Percentiles rank a stretch among this genome's conserved stretches.
Evolutionary conservation across 2,329 filamentous ascomycete species (phyloP).

Genomic region (Xylariaceae sp.): DNA sequence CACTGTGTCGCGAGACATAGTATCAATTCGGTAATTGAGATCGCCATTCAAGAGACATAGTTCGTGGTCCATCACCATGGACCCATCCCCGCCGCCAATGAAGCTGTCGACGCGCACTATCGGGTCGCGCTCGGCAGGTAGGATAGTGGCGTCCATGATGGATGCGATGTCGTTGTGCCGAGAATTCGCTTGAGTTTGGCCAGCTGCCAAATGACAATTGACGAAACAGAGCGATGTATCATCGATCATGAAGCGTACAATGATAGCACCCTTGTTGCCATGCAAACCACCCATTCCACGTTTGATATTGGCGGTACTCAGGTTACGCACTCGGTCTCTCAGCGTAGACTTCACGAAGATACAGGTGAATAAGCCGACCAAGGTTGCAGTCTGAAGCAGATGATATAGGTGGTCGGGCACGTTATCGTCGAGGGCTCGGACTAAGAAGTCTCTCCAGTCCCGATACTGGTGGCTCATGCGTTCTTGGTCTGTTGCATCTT

Average conservation of each 20-base stretch:
- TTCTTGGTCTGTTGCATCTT: conserved; percentile 69
- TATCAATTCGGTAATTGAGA: conserved; percentile 96
- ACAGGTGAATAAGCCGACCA: conserved; percentile 94
- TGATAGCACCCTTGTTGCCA: conserved; percentile 92
- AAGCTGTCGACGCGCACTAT: conserved; percentile 71
- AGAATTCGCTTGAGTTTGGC: conserved; percentile 83
- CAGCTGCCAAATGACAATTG: conserved; percentile 95
- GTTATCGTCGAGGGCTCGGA: conserved; percentile 75
- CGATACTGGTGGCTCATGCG: conserved; percentile 97
- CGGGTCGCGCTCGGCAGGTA: conserved; percentile 69
- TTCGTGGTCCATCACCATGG: conserved; percentile 93
- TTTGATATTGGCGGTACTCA: conserved; percentile 82
- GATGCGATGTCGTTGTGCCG: conserved; percentile 89
- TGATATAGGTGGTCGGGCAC: conserved; percentile 80
- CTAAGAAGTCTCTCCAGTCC: conserved; percentile 89
- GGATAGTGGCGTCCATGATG: conserved; percentile 74
- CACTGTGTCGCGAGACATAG: conserved; percentile 90
- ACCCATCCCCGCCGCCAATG: conserved; percentile 88
- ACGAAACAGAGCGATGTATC: conserved; percentile 93
- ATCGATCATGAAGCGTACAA: conserved; percentile 88
- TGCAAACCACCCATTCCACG: conserved; percentile 93
- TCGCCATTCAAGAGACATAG: conserved; percentile 96
- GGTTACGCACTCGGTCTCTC: conserved; percentile 69
- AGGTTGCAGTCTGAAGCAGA: conserved; percentile 79
- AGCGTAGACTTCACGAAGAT: conserved; percentile 85